Percentiles rank a stretch among this genome's conserved stretches.
phyloP scores from a whole-genome alignment of 2,329 filamentous ascomycete genomes.

The Sclerotinia sclerotiorum region DNA sequence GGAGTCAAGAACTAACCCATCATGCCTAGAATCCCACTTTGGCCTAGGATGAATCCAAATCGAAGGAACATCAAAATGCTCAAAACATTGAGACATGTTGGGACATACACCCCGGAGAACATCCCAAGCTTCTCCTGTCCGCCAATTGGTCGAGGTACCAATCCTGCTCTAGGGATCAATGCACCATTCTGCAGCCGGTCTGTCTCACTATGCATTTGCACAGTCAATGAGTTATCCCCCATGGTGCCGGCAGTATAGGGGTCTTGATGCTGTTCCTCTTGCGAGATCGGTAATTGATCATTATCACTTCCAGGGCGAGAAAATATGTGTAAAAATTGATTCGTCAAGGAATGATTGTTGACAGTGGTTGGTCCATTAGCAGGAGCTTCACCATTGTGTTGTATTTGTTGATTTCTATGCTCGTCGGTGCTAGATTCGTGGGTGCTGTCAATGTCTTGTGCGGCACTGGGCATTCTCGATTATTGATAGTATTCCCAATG shows the following conservation, averaged over 20 bases:
- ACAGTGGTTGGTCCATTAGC: not conserved
- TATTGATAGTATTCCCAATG: not conserved
- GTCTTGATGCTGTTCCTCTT: conserved; percentile 11
- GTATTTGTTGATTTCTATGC: not conserved
- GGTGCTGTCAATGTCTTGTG: conserved; percentile 13
- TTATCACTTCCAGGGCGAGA: conserved; percentile 5
- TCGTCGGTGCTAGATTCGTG: conserved; percentile 10
- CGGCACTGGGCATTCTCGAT: conserved; percentile 20
- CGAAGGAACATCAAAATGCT: conserved; percentile 91
- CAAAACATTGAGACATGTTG: conserved; percentile 83
- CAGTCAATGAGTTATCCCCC: conserved; percentile 31
- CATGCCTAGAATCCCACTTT: conserved; percentile 24
- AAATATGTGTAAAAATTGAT: conserved; percentile 8
- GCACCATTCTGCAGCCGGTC: conserved; percentile 37
- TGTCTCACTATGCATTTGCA: conserved; percentile 34
- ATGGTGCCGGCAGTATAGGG: conserved; percentile 11
- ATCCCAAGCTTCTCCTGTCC: conserved; percentile 66
- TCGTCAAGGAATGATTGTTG: not conserved
- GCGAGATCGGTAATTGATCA: not conserved
- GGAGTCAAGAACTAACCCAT: conserved; percentile 14
- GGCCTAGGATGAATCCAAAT: conserved; percentile 78
- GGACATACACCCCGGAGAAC: conserved; percentile 79
- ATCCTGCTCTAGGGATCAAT: conserved; percentile 43
- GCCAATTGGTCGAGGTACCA: conserved; percentile 43
- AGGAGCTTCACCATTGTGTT: not conserved